Percentiles rank a stretch among this genome's conserved stretches.
phyloP scores from a whole-genome alignment of 1,284 basidiomycete genomes.

The Pyrrhoderma noxium region DNA sequence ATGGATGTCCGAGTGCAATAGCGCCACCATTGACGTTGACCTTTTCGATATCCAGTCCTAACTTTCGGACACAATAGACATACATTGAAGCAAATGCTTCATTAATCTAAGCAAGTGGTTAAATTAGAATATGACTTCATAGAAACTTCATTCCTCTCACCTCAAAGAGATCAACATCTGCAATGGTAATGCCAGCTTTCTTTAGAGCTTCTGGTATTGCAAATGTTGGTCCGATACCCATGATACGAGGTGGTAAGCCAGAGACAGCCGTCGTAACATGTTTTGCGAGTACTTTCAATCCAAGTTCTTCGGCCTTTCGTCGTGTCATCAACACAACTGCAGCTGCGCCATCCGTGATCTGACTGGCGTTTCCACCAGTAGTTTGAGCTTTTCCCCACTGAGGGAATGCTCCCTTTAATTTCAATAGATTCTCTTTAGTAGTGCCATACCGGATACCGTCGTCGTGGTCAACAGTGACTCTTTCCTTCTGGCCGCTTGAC shows the following conservation, averaged over 20 bases:
- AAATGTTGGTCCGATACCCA: conserved; percentile 75
- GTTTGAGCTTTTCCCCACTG: conserved; percentile 77
- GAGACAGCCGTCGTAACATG: conserved; percentile 70
- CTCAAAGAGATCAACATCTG: conserved; percentile 80
- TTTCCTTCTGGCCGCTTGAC: conserved; percentile 44
- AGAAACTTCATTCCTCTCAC: conserved; percentile 28
- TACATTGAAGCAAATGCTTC: conserved; percentile 90
- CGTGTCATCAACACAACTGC: conserved; percentile 85
- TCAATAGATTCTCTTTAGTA: conserved; percentile 60
- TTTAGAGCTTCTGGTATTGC: conserved; percentile 69
- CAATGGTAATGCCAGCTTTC: conserved; percentile 53
- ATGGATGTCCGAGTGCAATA: conserved; percentile 82
- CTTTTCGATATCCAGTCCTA: conserved; percentile 64
- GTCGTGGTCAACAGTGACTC: conserved; percentile 60
- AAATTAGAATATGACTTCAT: background rate
- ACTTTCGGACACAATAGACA: conserved; percentile 71
- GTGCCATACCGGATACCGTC: conserved; percentile 80
- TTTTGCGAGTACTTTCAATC: conserved; percentile 69
- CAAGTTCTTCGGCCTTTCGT: conserved; percentile 73
- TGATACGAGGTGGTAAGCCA: conserved; percentile 70
- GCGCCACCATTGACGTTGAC: conserved; percentile 90
- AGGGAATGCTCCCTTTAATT: conserved; percentile 77
- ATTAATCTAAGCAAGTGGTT: conserved; percentile 59
- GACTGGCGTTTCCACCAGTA: conserved; percentile 86
- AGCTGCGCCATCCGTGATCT: conserved; percentile 85